phyloP scores from a whole-genome alignment of 2,329 filamentous ascomycete genomes.

The Diaporthe velutina region DNA sequence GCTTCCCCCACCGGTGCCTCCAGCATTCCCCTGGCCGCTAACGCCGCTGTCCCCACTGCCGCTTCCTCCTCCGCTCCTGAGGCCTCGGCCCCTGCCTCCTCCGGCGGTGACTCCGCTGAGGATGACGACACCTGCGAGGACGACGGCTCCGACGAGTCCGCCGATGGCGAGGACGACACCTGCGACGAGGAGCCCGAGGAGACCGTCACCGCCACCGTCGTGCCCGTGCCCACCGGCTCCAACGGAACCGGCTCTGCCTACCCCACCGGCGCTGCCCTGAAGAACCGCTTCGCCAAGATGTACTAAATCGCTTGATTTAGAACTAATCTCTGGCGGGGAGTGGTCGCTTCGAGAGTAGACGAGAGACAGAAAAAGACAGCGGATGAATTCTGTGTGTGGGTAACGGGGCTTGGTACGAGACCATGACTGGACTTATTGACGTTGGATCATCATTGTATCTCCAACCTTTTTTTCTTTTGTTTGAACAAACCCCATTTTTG shows the following conservation, averaged over 20 bases:
- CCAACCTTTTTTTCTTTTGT: slow-evolving; percentile 34
- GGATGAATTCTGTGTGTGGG: slow-evolving; percentile 6
- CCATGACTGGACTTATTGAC: slow-evolving; percentile 35
- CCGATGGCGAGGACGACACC: slow-evolving; percentile 24
- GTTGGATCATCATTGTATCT: slow-evolving; percentile 35
- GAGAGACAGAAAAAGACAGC: neutral
- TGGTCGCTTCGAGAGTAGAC: neutral
- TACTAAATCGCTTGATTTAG: slow-evolving; percentile 31
- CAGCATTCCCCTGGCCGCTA: slow-evolving; percentile 28
- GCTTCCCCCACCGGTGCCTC: slow-evolving; percentile 18
- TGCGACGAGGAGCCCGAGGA: slow-evolving; percentile 35
- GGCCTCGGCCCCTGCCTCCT: neutral
- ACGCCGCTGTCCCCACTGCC: slow-evolving; percentile 27
- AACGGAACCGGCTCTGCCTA: slow-evolving; percentile 36
- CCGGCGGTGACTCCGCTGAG: neutral
- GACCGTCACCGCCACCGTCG: slow-evolving; percentile 40
- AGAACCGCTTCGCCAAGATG: slow-evolving; percentile 39
- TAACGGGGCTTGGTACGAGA: slow-evolving; percentile 38
- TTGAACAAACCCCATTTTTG: neutral
- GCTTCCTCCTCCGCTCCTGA: slow-evolving; percentile 4
- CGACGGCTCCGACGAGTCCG: slow-evolving; percentile 15
- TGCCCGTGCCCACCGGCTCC: slow-evolving; percentile 30
- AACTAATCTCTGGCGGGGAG: neutral
- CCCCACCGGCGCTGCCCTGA: slow-evolving; percentile 37
- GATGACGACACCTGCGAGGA: slow-evolving; percentile 35